Evolutionary conservation across 169 alveolate species (phyloP).

Genomic region (Plasmodium blacklocki): DNA sequence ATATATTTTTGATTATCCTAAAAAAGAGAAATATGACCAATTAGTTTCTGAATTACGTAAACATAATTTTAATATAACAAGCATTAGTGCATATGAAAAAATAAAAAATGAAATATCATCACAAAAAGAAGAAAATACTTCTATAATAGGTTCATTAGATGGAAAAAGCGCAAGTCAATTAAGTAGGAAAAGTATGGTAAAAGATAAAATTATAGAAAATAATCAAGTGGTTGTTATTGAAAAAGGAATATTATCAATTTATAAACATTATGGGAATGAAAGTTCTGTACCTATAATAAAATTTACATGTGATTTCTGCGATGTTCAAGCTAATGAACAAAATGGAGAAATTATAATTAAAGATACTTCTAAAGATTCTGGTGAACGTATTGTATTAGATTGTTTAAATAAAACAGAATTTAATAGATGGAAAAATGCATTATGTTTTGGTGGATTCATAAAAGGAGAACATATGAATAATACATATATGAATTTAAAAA

Average conservation of each 20-base stretch:
- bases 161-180: constrained; percentile 17
- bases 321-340: constrained; percentile 76
- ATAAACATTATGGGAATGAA: constrained; percentile 76
- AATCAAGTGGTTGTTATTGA: constrained; percentile 83
- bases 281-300: constrained; percentile 81
- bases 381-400: constrained; percentile 79
- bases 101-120: constrained; percentile 13
- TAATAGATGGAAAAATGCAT: constrained; percentile 84
- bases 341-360: constrained; percentile 77
- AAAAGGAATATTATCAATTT: constrained; percentile 78
- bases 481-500: constrained; percentile 76
- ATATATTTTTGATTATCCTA: constrained; percentile 50
- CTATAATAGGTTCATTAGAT: constrained; percentile 1
- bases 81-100: constrained; percentile 20
- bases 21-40: constrained; percentile 60
- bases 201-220: constrained; percentile 44
- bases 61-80: constrained; percentile 38
- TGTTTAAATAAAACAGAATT: constrained; percentile 81
- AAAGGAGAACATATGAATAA: constrained; percentile 27
- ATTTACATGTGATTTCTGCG: constrained; percentile 76
- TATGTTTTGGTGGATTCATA: constrained; percentile 84
- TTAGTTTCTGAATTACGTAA: constrained; percentile 30
- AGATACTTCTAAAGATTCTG: constrained; percentile 35
- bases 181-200: constrained; percentile 3
- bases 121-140: constrained; percentile 4